These are phyloP conservation scores for Linnemannia hyalina DNA, from an alignment of 192 early-diverging fungal genomes.

Conservation along the genomic window DNA sequence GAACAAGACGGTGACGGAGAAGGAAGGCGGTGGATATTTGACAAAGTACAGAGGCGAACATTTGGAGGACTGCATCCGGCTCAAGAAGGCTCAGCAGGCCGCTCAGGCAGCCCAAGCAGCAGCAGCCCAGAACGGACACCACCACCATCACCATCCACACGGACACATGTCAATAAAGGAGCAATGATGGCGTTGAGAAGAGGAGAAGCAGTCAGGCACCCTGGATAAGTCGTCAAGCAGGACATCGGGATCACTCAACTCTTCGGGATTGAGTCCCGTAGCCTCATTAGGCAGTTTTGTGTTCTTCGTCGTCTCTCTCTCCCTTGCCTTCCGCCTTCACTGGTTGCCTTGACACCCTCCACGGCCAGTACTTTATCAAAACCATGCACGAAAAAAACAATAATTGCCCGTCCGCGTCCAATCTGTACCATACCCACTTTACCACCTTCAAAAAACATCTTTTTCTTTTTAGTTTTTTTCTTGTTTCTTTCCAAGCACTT, in stretches of 20 bases:
- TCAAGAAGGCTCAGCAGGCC: conserved; percentile 52
- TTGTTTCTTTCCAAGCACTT: background rate
- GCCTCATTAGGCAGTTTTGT: too few relatives aligned
- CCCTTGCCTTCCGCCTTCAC: background rate
- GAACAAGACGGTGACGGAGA: conserved; percentile 70
- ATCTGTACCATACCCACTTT: conserved; percentile 7
- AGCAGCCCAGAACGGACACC: conserved; percentile 17
- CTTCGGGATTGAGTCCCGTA: background rate
- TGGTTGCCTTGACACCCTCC: background rate
- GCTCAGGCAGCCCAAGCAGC: conserved; percentile 22
- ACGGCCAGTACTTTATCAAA: background rate
- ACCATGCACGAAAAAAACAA: background rate
- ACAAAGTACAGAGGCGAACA: conserved; percentile 72
- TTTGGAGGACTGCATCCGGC: conserved; percentile 62
- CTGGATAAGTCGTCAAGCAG: background rate
- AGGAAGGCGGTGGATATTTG: conserved; percentile 63
- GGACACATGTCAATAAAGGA: conserved; percentile 27
- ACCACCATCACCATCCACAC: conserved; percentile 14
- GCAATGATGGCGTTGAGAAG: conserved; percentile 7
- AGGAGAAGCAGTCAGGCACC: background rate
- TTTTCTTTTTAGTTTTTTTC: conserved; percentile 1
- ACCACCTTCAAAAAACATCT: background rate
- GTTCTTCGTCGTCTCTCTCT: background rate
- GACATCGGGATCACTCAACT: background rate
- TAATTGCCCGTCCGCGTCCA: background rate